Percentiles rank a stretch among this genome's conserved stretches.
Evolutionary conservation across 75 land plant species (phyloP).

Genomic region (Pseudotsuga menziesii): DNA sequence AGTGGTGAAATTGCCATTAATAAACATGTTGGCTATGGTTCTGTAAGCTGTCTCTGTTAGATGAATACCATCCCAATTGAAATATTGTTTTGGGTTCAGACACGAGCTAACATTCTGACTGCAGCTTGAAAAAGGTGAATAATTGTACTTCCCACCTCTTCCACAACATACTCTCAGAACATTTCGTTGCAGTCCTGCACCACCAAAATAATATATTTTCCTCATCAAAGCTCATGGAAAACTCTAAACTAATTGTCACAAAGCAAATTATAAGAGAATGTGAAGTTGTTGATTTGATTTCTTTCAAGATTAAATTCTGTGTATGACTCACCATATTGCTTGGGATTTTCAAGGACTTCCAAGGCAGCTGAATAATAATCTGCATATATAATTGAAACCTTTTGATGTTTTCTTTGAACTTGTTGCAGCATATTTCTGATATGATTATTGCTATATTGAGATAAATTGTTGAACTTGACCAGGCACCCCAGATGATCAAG

Average conservation of each 20-base stretch:
- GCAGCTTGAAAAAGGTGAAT: not conserved
- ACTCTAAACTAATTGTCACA: no score
- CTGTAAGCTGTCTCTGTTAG: not conserved
- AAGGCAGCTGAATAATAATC: conserved; percentile 1
- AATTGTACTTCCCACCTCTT: conserved; percentile 1
- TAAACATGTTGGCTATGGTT: not conserved
- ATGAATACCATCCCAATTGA: conserved; percentile 8
- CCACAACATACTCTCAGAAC: conserved; percentile 2
- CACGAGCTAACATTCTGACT: not conserved
- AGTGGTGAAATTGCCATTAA: not conserved
- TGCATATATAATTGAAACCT: conserved; percentile 4
- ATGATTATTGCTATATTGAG: not conserved
- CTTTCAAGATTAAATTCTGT: not conserved
- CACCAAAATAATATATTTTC: not conserved
- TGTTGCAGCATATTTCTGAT: not conserved
- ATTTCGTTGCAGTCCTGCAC: conserved; percentile 1
- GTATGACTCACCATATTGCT: not conserved
- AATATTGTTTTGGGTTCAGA: not conserved
- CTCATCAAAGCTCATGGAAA: no score
- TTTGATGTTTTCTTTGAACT: not conserved
- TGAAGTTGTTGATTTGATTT: not conserved
- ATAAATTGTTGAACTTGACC: conserved; percentile 7
- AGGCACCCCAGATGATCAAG: conserved; percentile 1
- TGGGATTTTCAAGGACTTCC: not conserved
- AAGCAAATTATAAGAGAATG: no score